Evolutionary conservation across 306 rosid species (phyloP).

Genomic region (Vigna unguiculata): DNA sequence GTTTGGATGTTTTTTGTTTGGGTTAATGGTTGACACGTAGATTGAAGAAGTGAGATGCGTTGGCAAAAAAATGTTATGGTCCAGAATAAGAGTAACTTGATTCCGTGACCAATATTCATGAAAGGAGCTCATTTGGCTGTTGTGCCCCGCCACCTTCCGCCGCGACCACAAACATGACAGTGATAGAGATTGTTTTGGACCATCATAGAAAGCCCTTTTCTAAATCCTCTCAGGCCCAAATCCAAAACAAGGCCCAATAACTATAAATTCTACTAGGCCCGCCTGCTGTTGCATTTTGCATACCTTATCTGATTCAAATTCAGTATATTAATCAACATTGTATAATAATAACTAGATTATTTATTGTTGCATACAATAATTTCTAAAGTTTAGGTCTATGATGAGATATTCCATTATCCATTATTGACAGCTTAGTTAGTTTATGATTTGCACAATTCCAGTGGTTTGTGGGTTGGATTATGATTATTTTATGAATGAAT

Average conservation of each 20-base stretch:
- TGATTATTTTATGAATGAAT: conserved; percentile 22
- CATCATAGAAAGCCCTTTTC: neutral
- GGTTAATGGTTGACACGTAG: neutral
- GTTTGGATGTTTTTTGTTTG: neutral
- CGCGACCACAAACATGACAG: conserved; percentile 35
- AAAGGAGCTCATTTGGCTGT: neutral
- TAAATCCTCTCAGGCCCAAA: neutral
- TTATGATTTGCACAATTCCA: conserved; percentile 1
- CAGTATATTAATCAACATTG: too few species aligned
- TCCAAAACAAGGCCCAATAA: conserved; percentile 5
- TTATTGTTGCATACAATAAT: neutral
- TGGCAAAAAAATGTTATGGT: neutral
- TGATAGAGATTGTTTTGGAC: neutral
- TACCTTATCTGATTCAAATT: too few species aligned
- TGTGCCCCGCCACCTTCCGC: conserved; percentile 18
- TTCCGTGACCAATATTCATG: conserved; percentile 1
- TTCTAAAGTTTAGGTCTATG: neutral
- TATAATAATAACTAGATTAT: too few species aligned
- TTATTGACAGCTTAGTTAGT: conserved; percentile 18
- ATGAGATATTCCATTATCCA: neutral
- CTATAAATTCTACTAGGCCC: neutral
- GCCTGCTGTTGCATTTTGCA: neutral
- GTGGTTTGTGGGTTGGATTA: neutral
- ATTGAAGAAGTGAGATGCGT: neutral
- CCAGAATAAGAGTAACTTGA: neutral